Percentiles rank a stretch among this genome's conserved stretches.
phyloP scores from a whole-genome alignment of 2,329 filamentous ascomycete species.

The Sclerotinia minor region DNA sequence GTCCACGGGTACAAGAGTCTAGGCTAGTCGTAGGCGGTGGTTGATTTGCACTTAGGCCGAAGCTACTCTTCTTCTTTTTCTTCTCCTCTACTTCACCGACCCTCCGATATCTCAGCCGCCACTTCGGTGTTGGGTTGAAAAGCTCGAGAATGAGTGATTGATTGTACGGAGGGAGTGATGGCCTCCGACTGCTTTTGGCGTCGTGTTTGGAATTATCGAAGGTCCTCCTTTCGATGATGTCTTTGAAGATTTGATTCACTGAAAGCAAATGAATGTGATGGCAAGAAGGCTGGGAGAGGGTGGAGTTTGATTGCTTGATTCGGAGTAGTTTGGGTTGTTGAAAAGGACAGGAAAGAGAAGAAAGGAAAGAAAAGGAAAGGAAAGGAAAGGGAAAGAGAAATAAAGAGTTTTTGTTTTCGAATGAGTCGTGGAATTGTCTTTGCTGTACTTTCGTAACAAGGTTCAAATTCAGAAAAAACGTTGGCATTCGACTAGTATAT shows the following conservation, averaged over 20 bases:
- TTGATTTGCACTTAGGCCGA: slow-evolving; percentile 6
- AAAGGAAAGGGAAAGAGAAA: neutral
- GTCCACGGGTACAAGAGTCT: neutral
- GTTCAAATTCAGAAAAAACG: neutral
- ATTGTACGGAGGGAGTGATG: neutral
- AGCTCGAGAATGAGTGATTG: neutral
- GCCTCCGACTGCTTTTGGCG: neutral
- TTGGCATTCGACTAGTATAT: neutral
- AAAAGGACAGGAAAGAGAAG: neutral
- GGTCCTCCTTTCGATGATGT: neutral
- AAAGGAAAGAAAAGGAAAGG: neutral
- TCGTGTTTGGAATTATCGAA: neutral
- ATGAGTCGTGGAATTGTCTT: slow-evolving; percentile 7
- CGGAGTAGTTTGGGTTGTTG: neutral
- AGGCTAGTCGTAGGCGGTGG: neutral
- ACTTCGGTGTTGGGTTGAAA: neutral
- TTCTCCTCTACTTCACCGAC: slow-evolving; percentile 1
- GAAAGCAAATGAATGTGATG: neutral
- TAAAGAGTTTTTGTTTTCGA: slow-evolving; percentile 1
- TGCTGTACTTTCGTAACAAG: neutral
- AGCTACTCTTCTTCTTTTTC: neutral
- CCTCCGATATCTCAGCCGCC: slow-evolving; percentile 1
- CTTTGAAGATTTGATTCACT: neutral
- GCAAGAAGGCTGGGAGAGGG: neutral
- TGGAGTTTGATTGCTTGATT: neutral